Evolutionary conservation across 108 stramenopile genomes (phyloP), one percentile per base, ranked within the genome.

Genomic region (Stephanodiscus triporus): DNA sequence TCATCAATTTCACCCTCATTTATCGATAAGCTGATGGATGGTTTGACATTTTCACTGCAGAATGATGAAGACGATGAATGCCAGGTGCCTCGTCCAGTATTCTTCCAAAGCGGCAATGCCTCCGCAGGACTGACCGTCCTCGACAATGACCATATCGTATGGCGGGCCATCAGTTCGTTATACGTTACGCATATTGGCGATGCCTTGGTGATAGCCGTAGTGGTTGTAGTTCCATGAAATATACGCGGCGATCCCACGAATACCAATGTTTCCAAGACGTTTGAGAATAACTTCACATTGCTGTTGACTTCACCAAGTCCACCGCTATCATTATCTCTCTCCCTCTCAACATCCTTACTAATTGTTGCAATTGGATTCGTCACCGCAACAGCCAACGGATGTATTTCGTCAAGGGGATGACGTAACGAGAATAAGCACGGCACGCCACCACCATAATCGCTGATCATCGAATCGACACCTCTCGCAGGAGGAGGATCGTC

Each of bases 321-420:
- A 32, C 48, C 20, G 20, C 53, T 16, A 30, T 73, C 16, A 34
- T 70, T 56, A n/a, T 75, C 42, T 11, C 48, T 50, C 23, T 59
- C 49, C 45, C 36, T 20, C 47, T 23, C 59, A 55, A 56, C 34
- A 66, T 48, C 26, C 16, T 56, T 42, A 14, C 22, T 19, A 16
- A 16, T 32, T 29, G 14, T 0, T 53, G 49, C 26, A 67, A 26
- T 40, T 27, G 56, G 11, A 55, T 51, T 60, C 34, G 73, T 51
- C 29, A 64, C 13, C 19, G 37, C 24, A 22, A 57, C 22, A 30
- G 76, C 77, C 29, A 82, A 68, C 0, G 95, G 95, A 37, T 87
- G 66, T 30, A 92, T 77, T 51, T 93, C 91, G 50, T 91, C 86
- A 22, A 91, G 85, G 26, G 92, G 92, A 75, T 93, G 92, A 26